These are phyloP conservation scores for Aspergillus wentii DNA, from an alignment of 495 filamentous ascomycete species.

Conservation along the genomic window DNA sequence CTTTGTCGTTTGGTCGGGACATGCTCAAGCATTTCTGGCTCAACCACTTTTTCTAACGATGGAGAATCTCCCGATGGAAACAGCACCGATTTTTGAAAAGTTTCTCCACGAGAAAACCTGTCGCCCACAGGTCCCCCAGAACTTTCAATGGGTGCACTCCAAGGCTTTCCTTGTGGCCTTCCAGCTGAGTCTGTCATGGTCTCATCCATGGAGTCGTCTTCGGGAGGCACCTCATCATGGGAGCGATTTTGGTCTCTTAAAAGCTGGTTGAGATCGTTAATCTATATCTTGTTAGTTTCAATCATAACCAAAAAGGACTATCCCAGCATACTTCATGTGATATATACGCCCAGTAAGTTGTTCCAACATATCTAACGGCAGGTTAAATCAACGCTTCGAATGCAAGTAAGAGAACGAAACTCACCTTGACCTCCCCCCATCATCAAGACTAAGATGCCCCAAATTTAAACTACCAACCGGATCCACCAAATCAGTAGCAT, in stretches of 20 bases:
- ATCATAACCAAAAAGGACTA: background rate
- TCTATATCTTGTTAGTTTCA: constrained; percentile 20
- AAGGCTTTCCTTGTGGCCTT: constrained; percentile 10
- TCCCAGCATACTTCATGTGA: constrained; percentile 36
- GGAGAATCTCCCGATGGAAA: constrained; percentile 36
- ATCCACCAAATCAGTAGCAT: constrained; percentile 41
- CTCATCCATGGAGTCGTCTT: constrained; percentile 20
- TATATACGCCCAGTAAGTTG: constrained; percentile 49
- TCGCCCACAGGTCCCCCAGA: constrained; percentile 1
- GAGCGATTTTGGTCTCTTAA: constrained; percentile 39
- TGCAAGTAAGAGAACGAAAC: constrained; percentile 1
- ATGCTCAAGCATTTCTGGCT: constrained; percentile 41
- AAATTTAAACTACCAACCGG: constrained; percentile 42
- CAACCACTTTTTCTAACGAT: constrained; percentile 26
- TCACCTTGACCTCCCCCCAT: constrained; percentile 41
- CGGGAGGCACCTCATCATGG: constrained; percentile 19
- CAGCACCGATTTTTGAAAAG: constrained; percentile 35
- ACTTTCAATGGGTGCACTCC: constrained; percentile 20
- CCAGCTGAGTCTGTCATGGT: constrained; percentile 8
- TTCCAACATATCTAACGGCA: constrained; percentile 42
- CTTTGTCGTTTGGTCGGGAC: constrained; percentile 43
- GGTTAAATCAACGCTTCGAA: constrained; percentile 3
- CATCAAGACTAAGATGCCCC: constrained; percentile 43
- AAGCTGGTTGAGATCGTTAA: constrained; percentile 45
- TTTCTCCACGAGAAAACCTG: constrained; percentile 12